Percentiles rank a stretch among this genome's conserved stretches.
These are phyloP conservation scores for Acorus calamus DNA, from an alignment of 106 monocot genomes.

Conservation along the genomic window DNA sequence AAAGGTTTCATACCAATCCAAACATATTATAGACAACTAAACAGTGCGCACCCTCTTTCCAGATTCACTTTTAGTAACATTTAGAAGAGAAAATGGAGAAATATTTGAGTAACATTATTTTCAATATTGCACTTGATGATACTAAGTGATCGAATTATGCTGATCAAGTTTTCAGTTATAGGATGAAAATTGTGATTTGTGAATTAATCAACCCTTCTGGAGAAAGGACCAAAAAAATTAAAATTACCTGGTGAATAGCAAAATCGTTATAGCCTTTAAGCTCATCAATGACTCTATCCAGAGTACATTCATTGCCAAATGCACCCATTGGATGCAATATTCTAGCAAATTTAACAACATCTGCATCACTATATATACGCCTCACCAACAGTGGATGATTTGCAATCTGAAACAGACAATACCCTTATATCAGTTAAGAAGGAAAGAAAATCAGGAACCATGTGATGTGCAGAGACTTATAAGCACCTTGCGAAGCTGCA, in stretches of 20 bases:
- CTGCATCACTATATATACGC: slow-evolving; percentile 65
- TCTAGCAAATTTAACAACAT: slow-evolving; percentile 55
- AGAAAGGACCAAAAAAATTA: not conserved
- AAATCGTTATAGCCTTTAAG: slow-evolving; percentile 77
- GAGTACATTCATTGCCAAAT: slow-evolving; percentile 85
- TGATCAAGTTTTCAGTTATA: no score
- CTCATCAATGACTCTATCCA: slow-evolving; percentile 83
- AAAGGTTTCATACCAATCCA: no score
- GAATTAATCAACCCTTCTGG: not conserved
- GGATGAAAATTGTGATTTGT: no score
- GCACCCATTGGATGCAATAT: slow-evolving; percentile 71
- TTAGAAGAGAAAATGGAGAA: not conserved
- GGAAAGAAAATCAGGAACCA: no score
- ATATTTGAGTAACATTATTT: not conserved
- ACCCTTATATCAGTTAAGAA: not conserved
- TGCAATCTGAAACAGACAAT: slow-evolving; percentile 56
- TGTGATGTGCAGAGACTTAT: not conserved
- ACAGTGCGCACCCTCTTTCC: no score
- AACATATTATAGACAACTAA: no score
- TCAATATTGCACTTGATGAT: no score
- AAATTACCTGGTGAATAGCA: slow-evolving; percentile 72
- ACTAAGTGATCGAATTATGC: no score
- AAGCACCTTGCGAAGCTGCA: slow-evolving; percentile 83
- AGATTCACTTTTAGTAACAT: no score
- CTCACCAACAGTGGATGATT: slow-evolving; percentile 94